A percentile compares a stretch with the other conserved stretches of the same genome.
phyloP scores from a whole-genome alignment of 192 early-diverging fungal species.

The Backusella circina region DNA sequence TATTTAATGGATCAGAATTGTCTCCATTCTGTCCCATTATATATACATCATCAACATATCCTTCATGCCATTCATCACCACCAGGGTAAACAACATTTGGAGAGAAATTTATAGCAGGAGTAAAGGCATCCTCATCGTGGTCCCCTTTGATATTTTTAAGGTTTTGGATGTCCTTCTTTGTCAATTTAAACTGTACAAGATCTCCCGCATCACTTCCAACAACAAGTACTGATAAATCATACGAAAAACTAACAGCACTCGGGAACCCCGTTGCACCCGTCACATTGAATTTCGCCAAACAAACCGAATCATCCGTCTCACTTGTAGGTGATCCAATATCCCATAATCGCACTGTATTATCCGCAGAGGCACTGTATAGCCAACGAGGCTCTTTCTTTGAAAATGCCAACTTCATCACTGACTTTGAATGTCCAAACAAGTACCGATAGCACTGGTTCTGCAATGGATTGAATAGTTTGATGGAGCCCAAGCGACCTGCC shows the following conservation, averaged over 20 bases:
- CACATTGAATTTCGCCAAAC: slow-evolving; percentile 18
- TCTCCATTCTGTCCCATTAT: slow-evolving; percentile 18
- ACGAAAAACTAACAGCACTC: background rate
- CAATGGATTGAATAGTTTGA: slow-evolving; percentile 45
- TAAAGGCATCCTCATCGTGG: slow-evolving; percentile 15
- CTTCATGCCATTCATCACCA: slow-evolving; percentile 48
- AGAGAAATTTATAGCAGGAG: background rate
- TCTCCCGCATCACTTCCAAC: slow-evolving; percentile 29
- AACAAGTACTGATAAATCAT: slow-evolving; percentile 3
- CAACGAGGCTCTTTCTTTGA: slow-evolving; percentile 38
- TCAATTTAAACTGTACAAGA: slow-evolving; percentile 11
- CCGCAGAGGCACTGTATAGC: slow-evolving; percentile 39
- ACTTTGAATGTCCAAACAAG: slow-evolving; percentile 39
- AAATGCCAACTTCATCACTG: slow-evolving; percentile 38
- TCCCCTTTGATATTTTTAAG: slow-evolving; percentile 4
- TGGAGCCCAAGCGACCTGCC: slow-evolving; percentile 42
- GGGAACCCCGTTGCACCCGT: background rate
- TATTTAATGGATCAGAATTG: background rate
- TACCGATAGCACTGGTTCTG: slow-evolving; percentile 45
- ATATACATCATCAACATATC: slow-evolving; percentile 44
- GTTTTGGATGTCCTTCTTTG: background rate
- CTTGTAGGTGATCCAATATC: slow-evolving; percentile 41
- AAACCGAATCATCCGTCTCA: slow-evolving; percentile 28
- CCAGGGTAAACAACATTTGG: slow-evolving; percentile 29
- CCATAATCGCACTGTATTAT: slow-evolving; percentile 46